phyloP scores from a whole-genome alignment of 108 stramenopile species.

The Stephanodiscus triporus region DNA sequence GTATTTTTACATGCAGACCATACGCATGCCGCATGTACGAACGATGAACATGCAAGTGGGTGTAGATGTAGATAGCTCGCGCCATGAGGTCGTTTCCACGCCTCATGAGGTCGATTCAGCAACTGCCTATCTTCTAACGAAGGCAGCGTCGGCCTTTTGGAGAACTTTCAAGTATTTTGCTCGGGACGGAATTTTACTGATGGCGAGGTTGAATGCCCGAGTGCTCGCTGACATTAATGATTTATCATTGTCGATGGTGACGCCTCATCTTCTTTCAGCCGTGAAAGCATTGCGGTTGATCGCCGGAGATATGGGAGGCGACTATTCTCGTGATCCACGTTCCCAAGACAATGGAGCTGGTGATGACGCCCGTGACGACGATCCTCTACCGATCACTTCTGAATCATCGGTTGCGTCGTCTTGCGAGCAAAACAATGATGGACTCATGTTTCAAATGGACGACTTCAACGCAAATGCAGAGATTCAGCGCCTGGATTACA shows the following conservation, averaged over 20 bases:
- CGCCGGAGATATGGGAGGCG: neutral
- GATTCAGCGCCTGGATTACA: neutral
- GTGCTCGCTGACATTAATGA: neutral
- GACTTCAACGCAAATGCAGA: neutral
- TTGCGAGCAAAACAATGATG: neutral
- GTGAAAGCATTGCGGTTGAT: neutral
- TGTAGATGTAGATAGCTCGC: no score
- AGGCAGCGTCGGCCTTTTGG: slow-evolving; percentile 1
- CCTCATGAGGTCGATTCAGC: neutral
- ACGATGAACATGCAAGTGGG: no score
- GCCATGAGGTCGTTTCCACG: no score
- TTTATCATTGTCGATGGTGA: neutral
- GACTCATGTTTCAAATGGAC: neutral
- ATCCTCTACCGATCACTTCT: neutral
- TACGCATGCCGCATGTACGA: no score
- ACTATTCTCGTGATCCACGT: neutral
- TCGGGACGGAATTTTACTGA: neutral
- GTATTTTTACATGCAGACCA: no score
- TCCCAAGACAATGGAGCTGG: neutral
- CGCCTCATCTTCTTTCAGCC: neutral
- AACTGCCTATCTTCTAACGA: neutral
- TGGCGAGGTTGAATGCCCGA: neutral
- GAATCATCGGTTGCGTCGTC: neutral
- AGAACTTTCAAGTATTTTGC: neutral
- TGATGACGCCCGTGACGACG: neutral